phyloP scores from a whole-genome alignment of 768 basidiomycete genomes.

The Auriscalpium vulgare region DNA sequence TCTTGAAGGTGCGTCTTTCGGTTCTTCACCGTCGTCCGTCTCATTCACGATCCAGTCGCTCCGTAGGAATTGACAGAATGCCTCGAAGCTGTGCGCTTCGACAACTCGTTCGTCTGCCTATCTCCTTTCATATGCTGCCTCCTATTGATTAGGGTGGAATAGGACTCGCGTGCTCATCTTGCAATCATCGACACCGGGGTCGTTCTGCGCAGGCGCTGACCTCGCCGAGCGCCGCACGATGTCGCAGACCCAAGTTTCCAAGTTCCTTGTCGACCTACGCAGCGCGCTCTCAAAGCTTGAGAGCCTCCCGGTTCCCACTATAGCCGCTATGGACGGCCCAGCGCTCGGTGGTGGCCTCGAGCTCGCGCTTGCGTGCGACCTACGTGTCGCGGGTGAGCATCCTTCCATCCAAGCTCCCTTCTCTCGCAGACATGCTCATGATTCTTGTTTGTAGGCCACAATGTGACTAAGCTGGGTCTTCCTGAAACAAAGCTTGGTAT shows the following conservation, averaged over 20 bases:
- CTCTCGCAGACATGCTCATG: background rate
- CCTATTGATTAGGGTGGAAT: background rate
- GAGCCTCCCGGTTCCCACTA: slow-evolving; percentile 77
- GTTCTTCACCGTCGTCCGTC: background rate
- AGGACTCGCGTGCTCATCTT: slow-evolving; percentile 78
- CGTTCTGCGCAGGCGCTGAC: slow-evolving; percentile 93
- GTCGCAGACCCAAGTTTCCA: slow-evolving; percentile 62
- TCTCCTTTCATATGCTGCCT: background rate
- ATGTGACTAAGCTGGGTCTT: slow-evolving; percentile 79
- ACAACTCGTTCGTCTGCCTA: slow-evolving; percentile 49
- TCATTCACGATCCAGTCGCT: background rate
- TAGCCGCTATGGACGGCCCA: slow-evolving; percentile 88
- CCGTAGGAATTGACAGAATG: slow-evolving; percentile 10
- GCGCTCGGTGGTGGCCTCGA: slow-evolving; percentile 93
- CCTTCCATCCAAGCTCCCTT: background rate
- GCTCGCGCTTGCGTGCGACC: slow-evolving; percentile 79
- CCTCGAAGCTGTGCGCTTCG: slow-evolving; percentile 1
- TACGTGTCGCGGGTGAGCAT: slow-evolving; percentile 74
- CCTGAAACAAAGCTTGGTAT: slow-evolving; percentile 76
- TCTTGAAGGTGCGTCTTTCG: slow-evolving; percentile 7
- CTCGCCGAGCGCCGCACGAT: slow-evolving; percentile 80
- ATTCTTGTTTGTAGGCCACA: slow-evolving; percentile 32
- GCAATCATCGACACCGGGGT: slow-evolving; percentile 65
- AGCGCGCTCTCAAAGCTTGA: slow-evolving; percentile 69
- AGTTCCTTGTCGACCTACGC: slow-evolving; percentile 72